Evolutionary conservation across 192 early-diverging fungal genomes (phyloP), one percentile per base, ranked within the genome.

Genomic region (Phycomyces blakesleeanus): DNA sequence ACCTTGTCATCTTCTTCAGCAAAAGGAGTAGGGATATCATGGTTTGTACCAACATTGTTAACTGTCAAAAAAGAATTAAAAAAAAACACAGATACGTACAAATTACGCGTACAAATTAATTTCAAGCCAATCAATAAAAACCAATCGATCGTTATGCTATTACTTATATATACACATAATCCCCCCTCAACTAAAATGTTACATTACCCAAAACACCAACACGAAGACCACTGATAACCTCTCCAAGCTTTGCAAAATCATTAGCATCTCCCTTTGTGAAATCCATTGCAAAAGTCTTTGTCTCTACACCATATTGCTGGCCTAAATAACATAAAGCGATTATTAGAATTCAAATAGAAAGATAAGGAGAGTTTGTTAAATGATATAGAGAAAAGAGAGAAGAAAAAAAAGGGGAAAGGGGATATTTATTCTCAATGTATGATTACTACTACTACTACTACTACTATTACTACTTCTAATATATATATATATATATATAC

Each of bases 11-110:
- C 61, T 67, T 94, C 90, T 51, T 96, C 87, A 73, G 84, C 81
- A 73, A 95, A 93, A 15, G 89, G 81, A 49, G 87, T 91, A 52
- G 96, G 95, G 71, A 94, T 84, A 42, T 91, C 92, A 68, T 98
- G 94, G 76, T 89, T 93, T 27, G 90, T 83, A 42, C 87, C 96
- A 34, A 96, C 97, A 74, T 98, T 98, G 81, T 98, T 98, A 49
- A 97, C 84, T 75, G 89, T 75, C 22, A 85, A 39, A 0, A 42
- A 53, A 20, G 22, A n/a, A n/a, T 12, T 22, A 18, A 51, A n/a
- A n/a, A n/a, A n/a, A n/a, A n/a, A n/a, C n/a, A 18, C 24, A 22
- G 27, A 44, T 14, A 58, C 14, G n/a, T n/a, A n/a, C 8, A 12
- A 3, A 51, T 37, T 49, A 27, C n/a, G n/a, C n/a, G n/a, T n/a